These are phyloP conservation scores for Ustilago hordei DNA, from an alignment of 1,284 basidiomycete genomes.

Conservation along the genomic window DNA sequence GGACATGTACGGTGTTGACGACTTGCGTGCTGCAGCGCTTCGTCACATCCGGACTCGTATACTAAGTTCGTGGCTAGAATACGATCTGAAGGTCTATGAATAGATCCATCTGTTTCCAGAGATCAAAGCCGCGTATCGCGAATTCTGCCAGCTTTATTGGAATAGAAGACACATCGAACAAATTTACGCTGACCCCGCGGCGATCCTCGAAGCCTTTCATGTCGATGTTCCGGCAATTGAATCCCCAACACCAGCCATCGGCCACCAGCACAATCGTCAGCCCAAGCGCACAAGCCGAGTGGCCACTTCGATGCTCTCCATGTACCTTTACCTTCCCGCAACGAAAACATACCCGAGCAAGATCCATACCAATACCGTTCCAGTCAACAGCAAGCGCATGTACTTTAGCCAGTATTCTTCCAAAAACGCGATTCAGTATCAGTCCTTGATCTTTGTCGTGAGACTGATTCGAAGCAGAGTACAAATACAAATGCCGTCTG, in stretches of 20 bases:
- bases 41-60: neutral
- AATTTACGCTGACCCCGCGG: neutral
- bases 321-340: too few relatives aligned
- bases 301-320: too few relatives aligned
- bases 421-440: neutral
- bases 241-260: neutral
- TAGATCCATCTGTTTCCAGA: neutral
- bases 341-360: too few relatives aligned
- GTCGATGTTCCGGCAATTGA: neutral
- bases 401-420: too few relatives aligned
- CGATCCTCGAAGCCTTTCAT: neutral
- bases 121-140: neutral
- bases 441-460: neutral
- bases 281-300: neutral
- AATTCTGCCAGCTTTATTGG: neutral
- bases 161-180: neutral
- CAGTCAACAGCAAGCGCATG: too few relatives aligned
- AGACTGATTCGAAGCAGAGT: neutral
- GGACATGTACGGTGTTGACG: neutral
- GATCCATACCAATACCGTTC: too few relatives aligned
- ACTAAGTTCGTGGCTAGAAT: neutral
- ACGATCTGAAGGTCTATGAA: neutral
- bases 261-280: neutral
- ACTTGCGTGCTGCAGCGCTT: neutral
- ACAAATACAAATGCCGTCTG: constrained; percentile 8